Evolutionary conservation across 192 early-diverging fungal species (phyloP).

Genomic region (Diversispora epigaea): DNA sequence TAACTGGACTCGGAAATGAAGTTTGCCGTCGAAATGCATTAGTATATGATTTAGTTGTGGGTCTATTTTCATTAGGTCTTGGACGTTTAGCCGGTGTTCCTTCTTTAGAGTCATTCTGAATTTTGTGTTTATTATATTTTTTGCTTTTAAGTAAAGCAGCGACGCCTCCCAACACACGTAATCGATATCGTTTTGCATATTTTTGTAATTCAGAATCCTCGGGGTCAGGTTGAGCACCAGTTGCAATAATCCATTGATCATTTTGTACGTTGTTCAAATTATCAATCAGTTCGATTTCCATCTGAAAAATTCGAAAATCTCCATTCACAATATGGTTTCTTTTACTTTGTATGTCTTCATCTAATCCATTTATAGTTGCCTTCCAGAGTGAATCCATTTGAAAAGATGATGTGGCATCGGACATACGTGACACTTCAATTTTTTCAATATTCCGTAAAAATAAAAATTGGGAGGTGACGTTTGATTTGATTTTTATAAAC

Average conservation of each 20-base stretch:
- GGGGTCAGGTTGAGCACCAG: too few relatives aligned
- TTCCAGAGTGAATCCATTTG: neutral
- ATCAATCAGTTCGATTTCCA: too few relatives aligned
- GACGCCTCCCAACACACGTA: too few relatives aligned
- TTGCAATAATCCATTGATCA: too few relatives aligned
- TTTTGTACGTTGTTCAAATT: too few relatives aligned
- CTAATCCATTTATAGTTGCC: neutral
- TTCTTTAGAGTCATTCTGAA: too few relatives aligned
- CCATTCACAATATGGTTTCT: neutral
- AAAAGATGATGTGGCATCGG: neutral
- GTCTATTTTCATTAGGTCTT: too few relatives aligned
- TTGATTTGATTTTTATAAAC: neutral
- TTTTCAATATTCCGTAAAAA: slow-evolving; percentile 4
- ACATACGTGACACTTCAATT: neutral
- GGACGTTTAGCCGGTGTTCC: neutral
- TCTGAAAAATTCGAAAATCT: neutral
- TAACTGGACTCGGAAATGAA: too few relatives aligned
- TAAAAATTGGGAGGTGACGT: neutral
- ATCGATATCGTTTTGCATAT: too few relatives aligned
- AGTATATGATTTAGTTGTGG: too few relatives aligned
- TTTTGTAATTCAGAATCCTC: too few relatives aligned
- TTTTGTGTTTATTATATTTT: neutral
- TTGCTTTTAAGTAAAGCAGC: neutral
- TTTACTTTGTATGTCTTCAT: neutral
- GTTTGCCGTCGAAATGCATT: too few relatives aligned